phyloP scores from a whole-genome alignment of 2,329 filamentous ascomycete genomes.

The Fusarium secorum region DNA sequence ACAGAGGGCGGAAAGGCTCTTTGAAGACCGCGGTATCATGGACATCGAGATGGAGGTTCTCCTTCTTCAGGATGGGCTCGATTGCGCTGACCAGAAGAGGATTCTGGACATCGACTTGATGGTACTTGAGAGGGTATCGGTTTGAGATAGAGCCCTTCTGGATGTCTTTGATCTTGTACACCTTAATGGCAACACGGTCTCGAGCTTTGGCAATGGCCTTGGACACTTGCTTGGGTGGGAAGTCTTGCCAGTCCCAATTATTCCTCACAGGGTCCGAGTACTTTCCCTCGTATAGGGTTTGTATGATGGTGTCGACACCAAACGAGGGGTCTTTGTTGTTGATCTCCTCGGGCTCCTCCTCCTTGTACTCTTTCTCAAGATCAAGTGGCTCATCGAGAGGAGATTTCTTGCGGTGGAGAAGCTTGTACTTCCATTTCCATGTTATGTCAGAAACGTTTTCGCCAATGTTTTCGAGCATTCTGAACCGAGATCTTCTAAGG shows the following conservation, averaged over 20 bases:
- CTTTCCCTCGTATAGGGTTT: slow-evolving; percentile 52
- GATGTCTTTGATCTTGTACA: slow-evolving; percentile 56
- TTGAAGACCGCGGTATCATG: slow-evolving; percentile 49
- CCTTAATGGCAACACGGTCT: slow-evolving; percentile 53
- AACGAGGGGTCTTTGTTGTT: slow-evolving; percentile 39
- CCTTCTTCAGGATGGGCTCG: slow-evolving; percentile 53
- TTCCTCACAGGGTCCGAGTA: slow-evolving; percentile 19
- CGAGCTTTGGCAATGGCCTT: slow-evolving; percentile 48
- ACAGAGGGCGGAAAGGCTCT: slow-evolving; percentile 53
- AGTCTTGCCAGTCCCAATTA: slow-evolving; percentile 50
- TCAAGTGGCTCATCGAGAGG: slow-evolving; percentile 27
- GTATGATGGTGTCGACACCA: slow-evolving; percentile 45
- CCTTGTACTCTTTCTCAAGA: slow-evolving; percentile 23
- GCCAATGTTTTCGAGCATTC: slow-evolving; percentile 22
- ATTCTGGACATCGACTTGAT: slow-evolving; percentile 55
- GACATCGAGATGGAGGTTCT: slow-evolving; percentile 50
- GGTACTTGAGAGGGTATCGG: slow-evolving; percentile 50
- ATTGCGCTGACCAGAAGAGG: slow-evolving; percentile 51
- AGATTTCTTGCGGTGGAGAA: slow-evolving; percentile 35
- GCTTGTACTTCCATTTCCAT: slow-evolving; percentile 47
- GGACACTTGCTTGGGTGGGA: slow-evolving; percentile 53
- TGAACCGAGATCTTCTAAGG: background rate
- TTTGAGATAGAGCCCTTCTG: slow-evolving; percentile 51
- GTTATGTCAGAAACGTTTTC: slow-evolving; percentile 41
- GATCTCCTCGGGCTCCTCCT: slow-evolving; percentile 17